Evolutionary conservation across 2,329 filamentous ascomycete genomes (phyloP).

Genomic region (Colletotrichum melonis): DNA sequence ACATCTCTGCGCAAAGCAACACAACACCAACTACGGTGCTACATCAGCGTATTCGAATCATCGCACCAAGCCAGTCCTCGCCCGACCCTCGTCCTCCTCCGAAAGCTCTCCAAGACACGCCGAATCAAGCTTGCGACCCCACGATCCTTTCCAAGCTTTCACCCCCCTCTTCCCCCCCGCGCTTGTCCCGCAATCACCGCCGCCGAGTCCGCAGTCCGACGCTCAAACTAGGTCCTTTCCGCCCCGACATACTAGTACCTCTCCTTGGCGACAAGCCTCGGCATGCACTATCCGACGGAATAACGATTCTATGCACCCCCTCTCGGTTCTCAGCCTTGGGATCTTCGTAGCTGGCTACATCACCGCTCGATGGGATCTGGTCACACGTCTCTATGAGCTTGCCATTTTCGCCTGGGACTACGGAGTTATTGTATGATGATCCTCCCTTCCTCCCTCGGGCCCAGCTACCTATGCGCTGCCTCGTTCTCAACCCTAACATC

Average conservation of each 20-base stretch:
- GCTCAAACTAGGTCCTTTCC: conserved; percentile 5
- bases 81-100: not conserved
- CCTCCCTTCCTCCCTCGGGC: not conserved
- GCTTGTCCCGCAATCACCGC: conserved; percentile 18
- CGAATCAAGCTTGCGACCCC: conserved; percentile 7
- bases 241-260: conserved; percentile 9
- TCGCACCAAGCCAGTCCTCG: not conserved
- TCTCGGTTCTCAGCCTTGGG: conserved; percentile 93
- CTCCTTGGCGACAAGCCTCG: conserved; percentile 41
- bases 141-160: conserved; percentile 10
- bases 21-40: conserved; percentile 4
- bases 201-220: conserved; percentile 13
- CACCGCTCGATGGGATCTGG: conserved; percentile 98
- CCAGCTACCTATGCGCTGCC: conserved; percentile 21
- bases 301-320: conserved; percentile 89
- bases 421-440: conserved; percentile 85
- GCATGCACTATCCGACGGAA: conserved; percentile 57
- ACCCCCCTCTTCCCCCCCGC: conserved; percentile 15
- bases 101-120: conserved; percentile 1
- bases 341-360: conserved; percentile 99
- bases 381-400: conserved; percentile 96
- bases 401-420: conserved; percentile 98
- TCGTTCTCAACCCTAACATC: conserved; percentile 10
- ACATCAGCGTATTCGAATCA: not conserved
- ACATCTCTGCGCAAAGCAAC: conserved; percentile 8